These are phyloP conservation scores for Penicillium daleae DNA, from an alignment of 495 filamentous ascomycete species.

Conservation along the genomic window DNA sequence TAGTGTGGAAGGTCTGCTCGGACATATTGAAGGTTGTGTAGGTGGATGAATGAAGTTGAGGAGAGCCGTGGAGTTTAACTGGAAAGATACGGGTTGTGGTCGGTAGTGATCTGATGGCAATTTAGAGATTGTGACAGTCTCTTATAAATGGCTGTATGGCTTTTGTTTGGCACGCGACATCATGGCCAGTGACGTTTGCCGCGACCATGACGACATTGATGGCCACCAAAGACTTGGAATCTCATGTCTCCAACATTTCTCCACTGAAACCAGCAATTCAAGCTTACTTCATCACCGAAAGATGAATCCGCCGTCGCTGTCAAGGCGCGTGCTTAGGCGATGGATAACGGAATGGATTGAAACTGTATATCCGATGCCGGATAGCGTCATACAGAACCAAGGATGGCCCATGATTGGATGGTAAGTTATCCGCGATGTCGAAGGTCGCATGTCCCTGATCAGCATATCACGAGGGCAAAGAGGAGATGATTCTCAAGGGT, in stretches of 20 bases:
- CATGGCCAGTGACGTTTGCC: slow-evolving; percentile 20
- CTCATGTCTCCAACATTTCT: background rate
- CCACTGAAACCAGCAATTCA: slow-evolving; percentile 14
- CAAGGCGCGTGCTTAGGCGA: background rate
- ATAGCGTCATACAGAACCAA: background rate
- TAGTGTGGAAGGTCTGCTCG: slow-evolving; percentile 54
- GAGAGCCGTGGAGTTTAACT: background rate
- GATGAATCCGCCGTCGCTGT: background rate
- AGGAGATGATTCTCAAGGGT: background rate
- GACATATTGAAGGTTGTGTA: slow-evolving; percentile 44
- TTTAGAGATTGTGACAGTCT: background rate
- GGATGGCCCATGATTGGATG: background rate
- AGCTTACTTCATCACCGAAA: slow-evolving; percentile 6
- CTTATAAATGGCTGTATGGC: background rate
- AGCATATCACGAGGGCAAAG: background rate
- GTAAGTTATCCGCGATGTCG: background rate
- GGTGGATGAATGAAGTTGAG: background rate
- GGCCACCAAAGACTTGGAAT: slow-evolving; percentile 10
- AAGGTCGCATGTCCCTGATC: background rate
- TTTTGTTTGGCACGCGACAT: background rate
- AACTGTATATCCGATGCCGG: background rate
- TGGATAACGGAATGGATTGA: background rate
- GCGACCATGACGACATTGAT: slow-evolving; percentile 23
- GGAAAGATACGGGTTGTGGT: background rate
- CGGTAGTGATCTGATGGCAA: background rate